Percentiles rank a stretch among this genome's conserved stretches.
phyloP scores from a whole-genome alignment of 192 early-diverging fungal species.

The Podila minutissima region DNA sequence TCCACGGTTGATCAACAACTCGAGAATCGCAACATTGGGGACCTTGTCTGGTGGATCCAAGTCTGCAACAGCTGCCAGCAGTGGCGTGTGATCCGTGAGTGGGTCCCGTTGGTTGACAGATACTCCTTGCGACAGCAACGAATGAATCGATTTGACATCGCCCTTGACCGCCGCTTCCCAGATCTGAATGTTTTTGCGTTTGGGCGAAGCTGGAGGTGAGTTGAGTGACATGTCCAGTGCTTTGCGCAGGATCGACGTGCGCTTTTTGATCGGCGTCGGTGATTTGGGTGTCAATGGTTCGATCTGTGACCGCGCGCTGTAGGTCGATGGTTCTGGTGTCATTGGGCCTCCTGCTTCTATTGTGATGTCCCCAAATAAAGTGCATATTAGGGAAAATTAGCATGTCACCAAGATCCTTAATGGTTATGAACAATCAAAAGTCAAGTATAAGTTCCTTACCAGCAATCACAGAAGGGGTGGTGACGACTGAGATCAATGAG shows the following conservation, averaged over 20 bases:
- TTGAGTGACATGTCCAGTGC: constrained; percentile 49
- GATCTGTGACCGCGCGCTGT: not conserved
- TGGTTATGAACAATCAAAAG: not conserved
- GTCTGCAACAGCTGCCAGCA: constrained; percentile 40
- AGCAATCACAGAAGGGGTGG: constrained; percentile 37
- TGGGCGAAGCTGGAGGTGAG: constrained; percentile 39
- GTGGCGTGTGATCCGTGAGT: constrained; percentile 33
- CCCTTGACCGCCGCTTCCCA: constrained; percentile 48
- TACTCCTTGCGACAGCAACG: constrained; percentile 34
- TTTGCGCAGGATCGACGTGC: constrained; percentile 39
- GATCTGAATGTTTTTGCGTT: constrained; percentile 35
- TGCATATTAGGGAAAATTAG: not conserved
- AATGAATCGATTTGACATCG: constrained; percentile 32
- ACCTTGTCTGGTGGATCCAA: constrained; percentile 35
- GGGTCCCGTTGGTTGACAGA: constrained; percentile 50
- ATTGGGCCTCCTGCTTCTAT: not conserved
- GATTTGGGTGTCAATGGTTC: constrained; percentile 28
- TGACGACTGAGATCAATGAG: constrained; percentile 46
- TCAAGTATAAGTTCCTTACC: not conserved
- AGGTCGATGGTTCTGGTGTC: constrained; percentile 3
- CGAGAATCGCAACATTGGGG: constrained; percentile 29
- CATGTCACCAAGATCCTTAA: not conserved
- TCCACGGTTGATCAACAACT: constrained; percentile 43
- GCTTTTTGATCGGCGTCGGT: constrained; percentile 12
- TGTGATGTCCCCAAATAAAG: no score